A percentile compares a stretch with the other conserved stretches of the same genome.
These are phyloP conservation scores for Penicillium expansum DNA, from an alignment of 2,329 filamentous ascomycete genomes.

Conservation along the genomic window DNA sequence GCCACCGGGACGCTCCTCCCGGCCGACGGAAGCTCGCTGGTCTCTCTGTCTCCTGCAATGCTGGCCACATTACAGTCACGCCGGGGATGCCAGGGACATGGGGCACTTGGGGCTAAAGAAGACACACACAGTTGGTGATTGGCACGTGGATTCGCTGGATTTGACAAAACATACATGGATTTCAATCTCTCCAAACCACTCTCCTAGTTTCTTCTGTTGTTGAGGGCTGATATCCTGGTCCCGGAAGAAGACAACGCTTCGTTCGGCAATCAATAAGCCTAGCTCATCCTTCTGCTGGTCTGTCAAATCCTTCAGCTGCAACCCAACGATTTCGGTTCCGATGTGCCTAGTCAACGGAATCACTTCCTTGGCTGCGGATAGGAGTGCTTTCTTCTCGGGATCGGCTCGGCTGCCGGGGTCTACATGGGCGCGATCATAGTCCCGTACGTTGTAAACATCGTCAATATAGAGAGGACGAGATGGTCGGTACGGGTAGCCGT, in stretches of 20 bases:
- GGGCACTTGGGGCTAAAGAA: slow-evolving; percentile 62
- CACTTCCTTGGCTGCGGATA: slow-evolving; percentile 62
- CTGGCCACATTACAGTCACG: slow-evolving; percentile 68
- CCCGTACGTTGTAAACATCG: slow-evolving; percentile 65
- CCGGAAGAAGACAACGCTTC: slow-evolving; percentile 66
- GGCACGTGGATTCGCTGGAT: not conserved
- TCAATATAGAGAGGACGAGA: slow-evolving; percentile 66
- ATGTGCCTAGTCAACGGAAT: slow-evolving; percentile 62
- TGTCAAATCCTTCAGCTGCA: slow-evolving; percentile 62
- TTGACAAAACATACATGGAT: slow-evolving; percentile 57
- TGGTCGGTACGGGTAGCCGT: slow-evolving; percentile 70
- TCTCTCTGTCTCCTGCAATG: slow-evolving; percentile 60
- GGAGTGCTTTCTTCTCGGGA: slow-evolving; percentile 59
- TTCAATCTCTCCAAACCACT: slow-evolving; percentile 64
- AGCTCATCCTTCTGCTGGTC: slow-evolving; percentile 61
- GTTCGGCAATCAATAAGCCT: slow-evolving; percentile 60
- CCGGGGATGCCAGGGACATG: slow-evolving; percentile 67
- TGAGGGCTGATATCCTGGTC: slow-evolving; percentile 61
- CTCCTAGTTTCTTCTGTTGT: slow-evolving; percentile 61
- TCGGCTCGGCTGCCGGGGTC: slow-evolving; percentile 65
- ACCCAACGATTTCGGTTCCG: slow-evolving; percentile 62
- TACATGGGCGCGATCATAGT: slow-evolving; percentile 53
- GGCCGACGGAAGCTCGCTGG: slow-evolving; percentile 63
- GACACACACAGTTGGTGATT: not conserved
- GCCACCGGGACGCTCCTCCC: slow-evolving; percentile 67